These are phyloP conservation scores for Leishmania martiniquensis DNA, from an alignment of 208 protist species.

Conservation along the genomic window DNA sequence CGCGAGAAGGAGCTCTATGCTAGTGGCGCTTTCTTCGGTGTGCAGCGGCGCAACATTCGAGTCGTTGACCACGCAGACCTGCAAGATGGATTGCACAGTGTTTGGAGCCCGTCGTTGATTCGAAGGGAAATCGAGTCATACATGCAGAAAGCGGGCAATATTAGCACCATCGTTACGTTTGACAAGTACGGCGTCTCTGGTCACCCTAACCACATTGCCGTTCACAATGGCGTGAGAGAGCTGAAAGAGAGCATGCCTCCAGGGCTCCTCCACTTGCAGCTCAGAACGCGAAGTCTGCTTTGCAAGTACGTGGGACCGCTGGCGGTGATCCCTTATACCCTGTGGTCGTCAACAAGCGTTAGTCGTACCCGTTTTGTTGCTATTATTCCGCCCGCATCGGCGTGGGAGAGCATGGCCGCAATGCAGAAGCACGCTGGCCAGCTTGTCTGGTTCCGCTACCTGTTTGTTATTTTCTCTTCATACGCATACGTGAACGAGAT, in stretches of 20 bases:
- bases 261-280: conserved; percentile 70
- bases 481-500: conserved; percentile 96
- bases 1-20: conserved; percentile 89
- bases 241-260: conserved; percentile 72
- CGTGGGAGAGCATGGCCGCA: conserved; percentile 58
- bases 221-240: conserved; percentile 78
- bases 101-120: conserved; percentile 70
- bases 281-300: conserved; percentile 57
- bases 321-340: conserved; percentile 35
- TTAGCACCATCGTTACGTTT: conserved; percentile 95
- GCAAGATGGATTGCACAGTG: conserved; percentile 85
- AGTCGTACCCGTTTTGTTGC: conserved; percentile 49
- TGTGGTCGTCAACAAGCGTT: conserved; percentile 17
- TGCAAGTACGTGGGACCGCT: conserved; percentile 70
- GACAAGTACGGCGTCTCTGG: conserved; percentile 93
- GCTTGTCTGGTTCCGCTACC: conserved; percentile 97
- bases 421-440: conserved; percentile 94
- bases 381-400: conserved; percentile 50
- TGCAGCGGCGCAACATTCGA: conserved; percentile 46
- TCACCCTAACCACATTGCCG: conserved; percentile 97
- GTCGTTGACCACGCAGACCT: conserved; percentile 81
- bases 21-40: conserved; percentile 78
- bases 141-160: conserved; percentile 55
- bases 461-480: conserved; percentile 95
- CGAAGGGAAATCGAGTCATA: conserved; percentile 58